Conservation (phyloP, 2,329 filamentous ascomycete species). For the Ophiobolus disseminans region DNA sequence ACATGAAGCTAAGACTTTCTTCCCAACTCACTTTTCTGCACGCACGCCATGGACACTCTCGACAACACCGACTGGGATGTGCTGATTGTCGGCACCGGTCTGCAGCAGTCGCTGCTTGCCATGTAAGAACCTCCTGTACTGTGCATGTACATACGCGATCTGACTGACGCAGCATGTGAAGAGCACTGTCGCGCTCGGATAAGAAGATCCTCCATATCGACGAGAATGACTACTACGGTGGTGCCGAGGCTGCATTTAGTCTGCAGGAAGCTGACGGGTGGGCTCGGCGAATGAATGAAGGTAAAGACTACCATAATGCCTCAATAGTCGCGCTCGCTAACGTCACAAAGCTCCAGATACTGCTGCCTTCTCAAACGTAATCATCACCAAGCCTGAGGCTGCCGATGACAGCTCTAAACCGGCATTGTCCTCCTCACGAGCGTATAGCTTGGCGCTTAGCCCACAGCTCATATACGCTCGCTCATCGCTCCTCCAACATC, state of each 20-base stretch:
- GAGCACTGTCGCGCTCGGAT: slow-evolving; percentile 87
- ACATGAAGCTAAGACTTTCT: slow-evolving; percentile 28
- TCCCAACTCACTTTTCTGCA: slow-evolving; percentile 26
- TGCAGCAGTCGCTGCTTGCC: slow-evolving; percentile 61
- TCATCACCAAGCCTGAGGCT: slow-evolving; percentile 39
- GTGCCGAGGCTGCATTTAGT: slow-evolving; percentile 82
- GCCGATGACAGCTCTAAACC: slow-evolving; percentile 24
- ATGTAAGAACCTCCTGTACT: slow-evolving; percentile 52
- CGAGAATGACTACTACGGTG: slow-evolving; percentile 86
- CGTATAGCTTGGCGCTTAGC: slow-evolving; percentile 83
- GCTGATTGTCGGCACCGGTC: slow-evolving; percentile 60
- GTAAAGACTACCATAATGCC: slow-evolving; percentile 25
- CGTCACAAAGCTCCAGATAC: slow-evolving; percentile 15
- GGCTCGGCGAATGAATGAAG: slow-evolving; percentile 58
- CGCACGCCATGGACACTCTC: slow-evolving; percentile 56
- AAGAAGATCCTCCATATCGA: slow-evolving; percentile 94
- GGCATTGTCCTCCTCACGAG: slow-evolving; percentile 68
- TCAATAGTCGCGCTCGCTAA: too few relatives aligned
- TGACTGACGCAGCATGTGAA: slow-evolving; percentile 76
- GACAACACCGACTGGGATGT: slow-evolving; percentile 60
- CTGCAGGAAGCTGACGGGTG: slow-evolving; percentile 81
- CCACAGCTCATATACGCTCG: slow-evolving; percentile 87
- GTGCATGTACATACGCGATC: slow-evolving; percentile 54
- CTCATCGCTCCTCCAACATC: slow-evolving; percentile 75
- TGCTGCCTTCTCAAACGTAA: slow-evolving; percentile 40